Conservation (phyloP, 768 basidiomycete species). For the Pseudohyphozyma bogoriensis region DNA sequence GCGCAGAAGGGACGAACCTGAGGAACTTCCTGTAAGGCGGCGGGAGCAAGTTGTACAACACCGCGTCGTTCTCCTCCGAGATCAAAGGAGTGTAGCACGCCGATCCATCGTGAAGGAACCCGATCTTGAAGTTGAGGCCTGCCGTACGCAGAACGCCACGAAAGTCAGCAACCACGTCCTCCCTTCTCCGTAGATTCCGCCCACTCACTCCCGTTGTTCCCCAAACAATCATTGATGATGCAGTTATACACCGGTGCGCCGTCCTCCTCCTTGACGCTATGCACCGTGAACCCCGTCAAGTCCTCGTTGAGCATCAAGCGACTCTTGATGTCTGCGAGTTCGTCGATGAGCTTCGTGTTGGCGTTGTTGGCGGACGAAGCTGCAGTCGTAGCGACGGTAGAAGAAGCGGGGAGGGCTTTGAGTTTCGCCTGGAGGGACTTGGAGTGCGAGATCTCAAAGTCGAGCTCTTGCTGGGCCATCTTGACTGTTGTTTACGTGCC, state of each 20-base stretch:
- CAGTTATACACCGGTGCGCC: slow-evolving; percentile 18
- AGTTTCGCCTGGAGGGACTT: slow-evolving; percentile 22
- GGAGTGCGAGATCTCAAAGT: slow-evolving; percentile 19
- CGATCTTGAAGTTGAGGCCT: too few species aligned
- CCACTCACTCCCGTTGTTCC: slow-evolving; percentile 15
- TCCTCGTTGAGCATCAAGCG: slow-evolving; percentile 22
- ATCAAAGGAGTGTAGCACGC: too few species aligned
- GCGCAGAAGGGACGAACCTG: too few species aligned
- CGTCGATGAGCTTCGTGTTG: slow-evolving; percentile 11
- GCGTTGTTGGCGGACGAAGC: not conserved
- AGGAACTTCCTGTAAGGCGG: too few species aligned
- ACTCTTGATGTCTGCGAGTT: slow-evolving; percentile 1
- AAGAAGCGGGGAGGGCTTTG: not conserved
- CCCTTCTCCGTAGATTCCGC: too few species aligned
- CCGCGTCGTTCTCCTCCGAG: too few species aligned
- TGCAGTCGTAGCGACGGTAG: not conserved
- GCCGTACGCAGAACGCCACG: too few species aligned
- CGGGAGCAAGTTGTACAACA: too few species aligned
- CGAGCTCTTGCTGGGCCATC: slow-evolving; percentile 6
- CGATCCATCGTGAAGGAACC: too few species aligned
- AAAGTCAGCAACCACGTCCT: too few species aligned
- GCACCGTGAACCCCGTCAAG: slow-evolving; percentile 23
- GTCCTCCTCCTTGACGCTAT: slow-evolving; percentile 5
- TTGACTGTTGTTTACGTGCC: slow-evolving; percentile 2
- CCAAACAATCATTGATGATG: slow-evolving; percentile 16